These are phyloP conservation scores for Fomes fomentarius DNA, from an alignment of 1,284 basidiomycete genomes.

Conservation along the genomic window DNA sequence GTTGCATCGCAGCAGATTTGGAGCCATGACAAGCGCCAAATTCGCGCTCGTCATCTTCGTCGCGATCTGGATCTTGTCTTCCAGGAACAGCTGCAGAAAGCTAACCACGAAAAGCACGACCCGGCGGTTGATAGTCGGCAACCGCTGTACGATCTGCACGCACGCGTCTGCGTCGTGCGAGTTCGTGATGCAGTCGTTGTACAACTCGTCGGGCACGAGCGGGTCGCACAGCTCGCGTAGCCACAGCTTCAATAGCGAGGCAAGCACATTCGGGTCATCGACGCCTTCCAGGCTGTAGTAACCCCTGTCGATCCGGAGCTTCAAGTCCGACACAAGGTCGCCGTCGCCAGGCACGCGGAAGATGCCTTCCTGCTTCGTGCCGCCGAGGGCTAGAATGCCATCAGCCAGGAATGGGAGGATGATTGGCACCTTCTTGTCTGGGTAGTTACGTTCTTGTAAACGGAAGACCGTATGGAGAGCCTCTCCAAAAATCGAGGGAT, in stretches of 20 bases:
- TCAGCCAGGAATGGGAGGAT: constrained; percentile 91
- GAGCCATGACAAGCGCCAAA: constrained; percentile 84
- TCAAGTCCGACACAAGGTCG: constrained; percentile 84
- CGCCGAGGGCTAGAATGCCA: constrained; percentile 86
- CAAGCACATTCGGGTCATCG: constrained; percentile 87
- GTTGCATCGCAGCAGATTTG: constrained; percentile 82
- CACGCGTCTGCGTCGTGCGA: constrained; percentile 70
- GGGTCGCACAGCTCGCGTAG: constrained; percentile 88
- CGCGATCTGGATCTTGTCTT: constrained; percentile 65
- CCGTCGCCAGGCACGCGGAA: constrained; percentile 90
- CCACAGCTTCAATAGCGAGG: constrained; percentile 90
- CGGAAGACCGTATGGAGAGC: constrained; percentile 82
- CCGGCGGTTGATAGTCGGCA: constrained; percentile 83
- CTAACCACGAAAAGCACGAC: constrained; percentile 87
- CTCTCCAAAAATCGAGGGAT: constrained; percentile 92
- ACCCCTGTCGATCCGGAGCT: constrained; percentile 86
- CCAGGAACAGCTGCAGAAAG: constrained; percentile 87
- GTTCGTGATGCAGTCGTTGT: constrained; percentile 82
- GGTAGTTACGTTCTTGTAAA: constrained; percentile 83
- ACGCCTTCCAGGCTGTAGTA: constrained; percentile 88
- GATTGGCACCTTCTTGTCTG: constrained; percentile 83
- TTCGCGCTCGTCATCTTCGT: constrained; percentile 90
- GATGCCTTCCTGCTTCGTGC: constrained; percentile 84
- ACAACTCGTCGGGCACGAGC: constrained; percentile 83
- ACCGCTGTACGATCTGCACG: constrained; percentile 71